Evolutionary conservation across 2,329 filamentous ascomycete species (phyloP).

Genomic region (Aspergillus sojae): DNA sequence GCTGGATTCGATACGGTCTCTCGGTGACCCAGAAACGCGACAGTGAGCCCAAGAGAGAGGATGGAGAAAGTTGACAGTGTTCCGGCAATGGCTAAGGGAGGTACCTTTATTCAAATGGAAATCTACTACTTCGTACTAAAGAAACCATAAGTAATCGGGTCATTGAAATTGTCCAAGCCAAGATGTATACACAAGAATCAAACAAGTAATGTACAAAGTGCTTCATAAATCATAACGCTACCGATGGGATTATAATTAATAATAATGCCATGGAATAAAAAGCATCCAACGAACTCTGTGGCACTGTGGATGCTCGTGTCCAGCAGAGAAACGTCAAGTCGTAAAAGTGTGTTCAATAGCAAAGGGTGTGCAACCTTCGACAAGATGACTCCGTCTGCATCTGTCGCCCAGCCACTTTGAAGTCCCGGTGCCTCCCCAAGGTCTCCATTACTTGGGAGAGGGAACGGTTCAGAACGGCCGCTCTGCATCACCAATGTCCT

Average conservation of each 20-base stretch:
- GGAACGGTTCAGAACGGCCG: neutral
- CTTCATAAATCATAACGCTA: constrained; percentile 16
- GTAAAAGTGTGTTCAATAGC: neutral
- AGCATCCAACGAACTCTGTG: neutral
- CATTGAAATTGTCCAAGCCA: constrained; percentile 4
- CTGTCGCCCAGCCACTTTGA: neutral
- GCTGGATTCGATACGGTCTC: too few species aligned
- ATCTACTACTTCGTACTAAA: too few species aligned
- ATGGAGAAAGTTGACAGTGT: too few species aligned
- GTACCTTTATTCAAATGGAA: too few species aligned
- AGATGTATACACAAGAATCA: constrained; percentile 9
- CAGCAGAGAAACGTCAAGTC: neutral
- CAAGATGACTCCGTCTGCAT: neutral
- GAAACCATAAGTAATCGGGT: neutral
- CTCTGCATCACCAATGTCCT: neutral
- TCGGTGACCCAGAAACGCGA: too few species aligned
- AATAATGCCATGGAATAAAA: constrained; percentile 11
- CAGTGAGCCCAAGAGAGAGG: too few species aligned
- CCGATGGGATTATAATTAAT: constrained; percentile 12
- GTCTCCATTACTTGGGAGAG: neutral
- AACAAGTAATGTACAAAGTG: constrained; percentile 14
- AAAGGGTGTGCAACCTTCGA: neutral
- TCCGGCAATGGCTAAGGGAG: too few species aligned
- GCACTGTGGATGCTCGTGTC: neutral
- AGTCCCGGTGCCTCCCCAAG: neutral